A percentile compares a stretch with the other conserved stretches of the same genome.
Conservation (phyloP, 371 early-diverging fungal species). For the Mortierella sp. region DNA sequence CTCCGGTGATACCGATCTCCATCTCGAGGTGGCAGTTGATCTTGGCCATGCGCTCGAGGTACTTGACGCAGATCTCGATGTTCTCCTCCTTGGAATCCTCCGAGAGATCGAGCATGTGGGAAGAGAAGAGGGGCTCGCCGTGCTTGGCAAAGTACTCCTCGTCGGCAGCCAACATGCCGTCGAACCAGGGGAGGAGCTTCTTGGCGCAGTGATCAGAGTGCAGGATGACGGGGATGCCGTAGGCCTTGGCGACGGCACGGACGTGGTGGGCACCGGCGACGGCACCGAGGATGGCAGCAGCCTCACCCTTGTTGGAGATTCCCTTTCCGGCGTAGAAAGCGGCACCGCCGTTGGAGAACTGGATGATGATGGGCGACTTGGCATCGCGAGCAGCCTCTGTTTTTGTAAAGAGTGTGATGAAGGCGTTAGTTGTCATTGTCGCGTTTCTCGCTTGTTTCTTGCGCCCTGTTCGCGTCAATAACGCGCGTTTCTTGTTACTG, state of each 20-base stretch:
- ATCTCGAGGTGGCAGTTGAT: constrained; percentile 90
- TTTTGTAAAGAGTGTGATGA: background rate
- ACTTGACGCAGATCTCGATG: constrained; percentile 88
- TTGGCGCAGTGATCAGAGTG: constrained; percentile 97
- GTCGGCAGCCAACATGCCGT: constrained; percentile 93
- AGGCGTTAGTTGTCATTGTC: background rate
- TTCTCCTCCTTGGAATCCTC: constrained; percentile 93
- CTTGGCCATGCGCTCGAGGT: constrained; percentile 89
- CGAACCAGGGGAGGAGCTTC: constrained; percentile 95
- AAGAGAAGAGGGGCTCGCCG: constrained; percentile 93
- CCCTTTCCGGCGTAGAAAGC: constrained; percentile 94
- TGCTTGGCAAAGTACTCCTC: constrained; percentile 91
- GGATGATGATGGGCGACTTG: constrained; percentile 92
- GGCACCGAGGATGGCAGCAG: constrained; percentile 89
- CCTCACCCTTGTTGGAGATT: constrained; percentile 86
- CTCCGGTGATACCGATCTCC: constrained; percentile 97
- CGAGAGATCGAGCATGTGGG: constrained; percentile 95
- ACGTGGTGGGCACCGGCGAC: constrained; percentile 93
- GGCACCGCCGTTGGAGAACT: constrained; percentile 93
- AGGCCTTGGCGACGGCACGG: constrained; percentile 87
- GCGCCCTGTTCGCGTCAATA: background rate
- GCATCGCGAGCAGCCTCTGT: constrained; percentile 90
- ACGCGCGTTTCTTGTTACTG: background rate
- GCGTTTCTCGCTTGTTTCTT: background rate
- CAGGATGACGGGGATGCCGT: constrained; percentile 89